Evolutionary conservation across 1,284 basidiomycete genomes (phyloP).

Genomic region (Tilletia caries): DNA sequence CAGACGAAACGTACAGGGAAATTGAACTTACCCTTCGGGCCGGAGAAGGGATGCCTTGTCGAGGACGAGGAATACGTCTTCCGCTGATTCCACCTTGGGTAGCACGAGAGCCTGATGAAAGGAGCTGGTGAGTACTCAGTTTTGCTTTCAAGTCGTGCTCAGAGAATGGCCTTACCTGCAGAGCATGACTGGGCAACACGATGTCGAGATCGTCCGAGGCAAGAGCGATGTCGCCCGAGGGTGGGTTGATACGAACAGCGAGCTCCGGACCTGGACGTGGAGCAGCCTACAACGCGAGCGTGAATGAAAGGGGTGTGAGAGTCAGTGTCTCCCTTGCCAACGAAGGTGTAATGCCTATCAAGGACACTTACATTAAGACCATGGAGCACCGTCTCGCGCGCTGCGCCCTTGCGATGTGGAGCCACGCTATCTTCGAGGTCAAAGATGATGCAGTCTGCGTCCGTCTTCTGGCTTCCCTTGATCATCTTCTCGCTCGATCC

Average conservation of each 20-base stretch:
- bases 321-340: too few species aligned
- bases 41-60: constrained; percentile 28
- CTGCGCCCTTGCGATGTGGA: constrained; percentile 43
- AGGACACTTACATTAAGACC: constrained; percentile 38
- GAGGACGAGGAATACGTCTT: constrained; percentile 34
- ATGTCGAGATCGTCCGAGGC: constrained; percentile 45
- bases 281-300: constrained; percentile 16
- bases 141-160: neutral
- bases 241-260: constrained; percentile 50
- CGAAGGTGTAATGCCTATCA: too few species aligned
- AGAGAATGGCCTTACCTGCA: constrained; percentile 19
- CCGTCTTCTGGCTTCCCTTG: constrained; percentile 31
- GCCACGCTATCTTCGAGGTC: constrained; percentile 51
- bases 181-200: constrained; percentile 32
- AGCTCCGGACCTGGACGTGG: constrained; percentile 32
- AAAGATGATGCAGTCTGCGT: constrained; percentile 45
- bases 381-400: constrained; percentile 40
- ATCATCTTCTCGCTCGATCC: constrained; percentile 50
- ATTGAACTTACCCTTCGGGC: constrained; percentile 13
- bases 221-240: constrained; percentile 26
- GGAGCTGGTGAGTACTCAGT: neutral
- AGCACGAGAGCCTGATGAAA: constrained; percentile 36
- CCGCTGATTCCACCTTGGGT: constrained; percentile 46
- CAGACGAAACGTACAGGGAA: too few species aligned
- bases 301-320: neutral